A percentile compares a stretch with the other conserved stretches of the same genome.
Conservation (phyloP, 805 yeast species). For the Wickerhamomyces tratensis region DNA sequence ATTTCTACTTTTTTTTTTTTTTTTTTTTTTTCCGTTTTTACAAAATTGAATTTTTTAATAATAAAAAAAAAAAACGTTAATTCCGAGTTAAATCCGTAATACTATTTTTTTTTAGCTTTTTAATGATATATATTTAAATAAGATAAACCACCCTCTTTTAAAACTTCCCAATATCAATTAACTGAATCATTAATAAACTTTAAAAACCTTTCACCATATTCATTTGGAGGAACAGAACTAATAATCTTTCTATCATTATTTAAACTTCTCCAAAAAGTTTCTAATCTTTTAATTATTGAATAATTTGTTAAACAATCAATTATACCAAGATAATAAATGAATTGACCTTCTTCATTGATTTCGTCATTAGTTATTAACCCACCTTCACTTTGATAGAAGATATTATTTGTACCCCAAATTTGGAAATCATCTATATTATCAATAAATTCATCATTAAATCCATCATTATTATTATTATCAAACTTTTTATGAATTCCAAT, state of each 20-base stretch:
- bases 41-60: too few relatives aligned
- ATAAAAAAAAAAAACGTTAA: too few relatives aligned
- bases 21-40: too few relatives aligned
- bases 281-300: conserved; percentile 63
- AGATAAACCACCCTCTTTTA: too few relatives aligned
- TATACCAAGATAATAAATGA: conserved; percentile 83
- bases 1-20: too few relatives aligned
- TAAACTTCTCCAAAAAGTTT: conserved; percentile 76
- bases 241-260: conserved; percentile 60
- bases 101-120: too few relatives aligned
- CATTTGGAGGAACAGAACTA: conserved; percentile 84
- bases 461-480: conserved; percentile 16
- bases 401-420: conserved; percentile 26
- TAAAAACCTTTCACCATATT: conserved; percentile 82
- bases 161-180: conserved; percentile 10
- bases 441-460: conserved; percentile 1
- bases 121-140: too few relatives aligned
- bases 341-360: conserved; percentile 46
- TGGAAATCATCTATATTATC: conserved; percentile 19
- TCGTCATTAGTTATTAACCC: conserved; percentile 72
- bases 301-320: conserved; percentile 89
- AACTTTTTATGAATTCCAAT: conserved; percentile 71
- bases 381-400: conserved; percentile 73
- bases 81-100: too few relatives aligned
- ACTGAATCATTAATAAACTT: conserved; percentile 46